Evolutionary conservation across 495 filamentous ascomycete species (phyloP), one percentile per base, ranked within the genome.

Genomic region (Penicillium canariense): DNA sequence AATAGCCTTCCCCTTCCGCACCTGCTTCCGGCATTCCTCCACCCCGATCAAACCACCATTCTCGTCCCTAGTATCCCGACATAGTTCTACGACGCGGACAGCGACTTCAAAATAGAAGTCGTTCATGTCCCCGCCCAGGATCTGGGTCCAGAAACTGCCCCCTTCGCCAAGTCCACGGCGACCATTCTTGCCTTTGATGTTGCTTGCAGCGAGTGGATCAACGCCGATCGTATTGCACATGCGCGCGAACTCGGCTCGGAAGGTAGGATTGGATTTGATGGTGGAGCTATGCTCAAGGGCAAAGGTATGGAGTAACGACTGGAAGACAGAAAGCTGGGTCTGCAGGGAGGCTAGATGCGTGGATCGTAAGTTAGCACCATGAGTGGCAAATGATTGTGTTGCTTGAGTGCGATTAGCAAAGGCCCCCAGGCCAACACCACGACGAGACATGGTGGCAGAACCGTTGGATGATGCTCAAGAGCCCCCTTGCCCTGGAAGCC

Each of bases 81-180:
- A 98, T 0, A 97, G 84, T 71, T 97, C 94, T 7, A 98, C 95
- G 6, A 97, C 90, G 26, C 90, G 77, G 34, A 97, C 91, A 0
- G 90, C 95, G 42, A 98, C 80, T 73, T 96, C 93, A 68, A 97
- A 97, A 69, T 97, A 97, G 63, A 97, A 98, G 68, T 97, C 95
- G 68, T 96, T 96, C 57, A 97, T 93, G 61, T 84, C 89, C 18
- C 87, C 81, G 1, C 94, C 94, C 48, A 97, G 72, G 60, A 96
- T 84, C 75, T 96, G 92, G 12, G 90, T 88, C 94, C 94, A 97
- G 58, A 96, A 84, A 61, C 86, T 93, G 15, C 82, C 81, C 39
- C 67, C 62, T 67, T 77, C 64, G 67, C 73, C 66, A 50, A 66
- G 39, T 58, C 75, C 54, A 52, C 74, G 68, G 50, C 78, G 59